Evolutionary conservation across 148 eudicot genomes (phyloP), one percentile per base, ranked within the genome.

Genomic region (Chenopodium album): DNA sequence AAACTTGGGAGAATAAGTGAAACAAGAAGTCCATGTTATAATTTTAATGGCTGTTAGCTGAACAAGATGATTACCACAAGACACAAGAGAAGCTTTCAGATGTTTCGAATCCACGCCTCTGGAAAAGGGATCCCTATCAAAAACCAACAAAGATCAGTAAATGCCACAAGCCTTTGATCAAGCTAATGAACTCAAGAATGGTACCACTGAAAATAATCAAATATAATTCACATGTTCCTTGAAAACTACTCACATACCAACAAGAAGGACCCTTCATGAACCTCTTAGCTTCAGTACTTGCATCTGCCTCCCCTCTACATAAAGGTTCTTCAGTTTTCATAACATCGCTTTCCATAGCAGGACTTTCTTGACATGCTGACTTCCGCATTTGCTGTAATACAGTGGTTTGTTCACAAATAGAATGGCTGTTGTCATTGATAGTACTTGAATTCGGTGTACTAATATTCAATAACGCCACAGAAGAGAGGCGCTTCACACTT

Each of bases 41-140:
- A 56, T 16, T 56, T 54, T 12, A 16, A 13, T 13, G 16, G 60
- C 10, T 48, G 11, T 9, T 48, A 48, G 37, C 46, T 26, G 50
- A 23, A 62, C 41, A 66, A 74, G 76, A 80, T 56, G 7, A 50
- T 73, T 88, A 92, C 91, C 91, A 62, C 71, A 86, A 76, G 88
- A 85, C 59, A 91, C 83, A 72, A 85, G 84, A 82, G 91, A 82
- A 17, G 81, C 73, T 83, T 78, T 87, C 78, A 90, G 85, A 81
- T 66, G 71, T 62, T 90, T 87, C 44, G 84, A 73, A 69, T 89
- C 87, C 12, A 87, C 86, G 20, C 91, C 90, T 72, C 83, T 89
- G 29, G 93, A 91, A 86, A 88, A 85, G 50, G 98, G 97, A 86
- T 94, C 94, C 98, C 98, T 94, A 90, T 66, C 60, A 82, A 44